A percentile compares a stretch with the other conserved stretches of the same genome.
Evolutionary conservation across 345 rosid genomes (phyloP).

Genomic region (Ceriops zippeliana): DNA sequence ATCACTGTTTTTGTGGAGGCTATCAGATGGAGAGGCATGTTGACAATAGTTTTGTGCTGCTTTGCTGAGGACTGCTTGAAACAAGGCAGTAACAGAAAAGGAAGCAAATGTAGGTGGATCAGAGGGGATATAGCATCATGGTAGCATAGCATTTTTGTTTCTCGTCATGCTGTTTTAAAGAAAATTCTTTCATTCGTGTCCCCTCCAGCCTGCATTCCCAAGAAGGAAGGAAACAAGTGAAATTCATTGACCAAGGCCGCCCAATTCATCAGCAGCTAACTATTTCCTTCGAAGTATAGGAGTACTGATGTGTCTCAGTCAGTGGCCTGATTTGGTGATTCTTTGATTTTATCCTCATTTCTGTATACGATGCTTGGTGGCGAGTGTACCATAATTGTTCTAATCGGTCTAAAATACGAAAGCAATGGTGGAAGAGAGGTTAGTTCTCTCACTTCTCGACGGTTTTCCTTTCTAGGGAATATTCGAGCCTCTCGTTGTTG

Average conservation of each 20-base stretch:
- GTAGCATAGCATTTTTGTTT: conserved; percentile 24
- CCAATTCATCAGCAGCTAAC: conserved; percentile 29
- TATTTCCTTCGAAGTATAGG: conserved; percentile 18
- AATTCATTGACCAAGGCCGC: conserved; percentile 14
- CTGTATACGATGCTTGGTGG: conserved; percentile 44
- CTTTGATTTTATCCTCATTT: conserved; percentile 34
- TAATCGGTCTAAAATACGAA: conserved; percentile 9
- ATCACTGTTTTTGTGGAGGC: conserved; percentile 21
- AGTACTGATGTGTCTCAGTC: conserved; percentile 31
- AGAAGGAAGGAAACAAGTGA: conserved; percentile 17
- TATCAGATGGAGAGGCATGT: conserved; percentile 20
- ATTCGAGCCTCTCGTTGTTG: too few species aligned
- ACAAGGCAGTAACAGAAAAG: conserved; percentile 16
- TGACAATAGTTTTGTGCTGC: conserved; percentile 32
- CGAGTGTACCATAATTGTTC: conserved; percentile 54
- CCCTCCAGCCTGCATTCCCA: conserved; percentile 17
- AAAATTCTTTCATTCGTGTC: conserved; percentile 35
- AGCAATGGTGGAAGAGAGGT: too few species aligned
- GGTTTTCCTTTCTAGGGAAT: too few species aligned
- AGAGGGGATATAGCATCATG: conserved; percentile 14
- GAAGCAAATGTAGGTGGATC: conserved; percentile 13
- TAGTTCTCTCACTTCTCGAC: too few species aligned
- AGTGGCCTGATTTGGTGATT: conserved; percentile 41
- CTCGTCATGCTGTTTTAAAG: conserved; percentile 17
- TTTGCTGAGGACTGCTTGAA: conserved; percentile 21